Evolutionary conservation across 176 grass and related monocot genomes (phyloP), one percentile per base, ranked within the genome.

Genomic region (Oryza australiensis): DNA sequence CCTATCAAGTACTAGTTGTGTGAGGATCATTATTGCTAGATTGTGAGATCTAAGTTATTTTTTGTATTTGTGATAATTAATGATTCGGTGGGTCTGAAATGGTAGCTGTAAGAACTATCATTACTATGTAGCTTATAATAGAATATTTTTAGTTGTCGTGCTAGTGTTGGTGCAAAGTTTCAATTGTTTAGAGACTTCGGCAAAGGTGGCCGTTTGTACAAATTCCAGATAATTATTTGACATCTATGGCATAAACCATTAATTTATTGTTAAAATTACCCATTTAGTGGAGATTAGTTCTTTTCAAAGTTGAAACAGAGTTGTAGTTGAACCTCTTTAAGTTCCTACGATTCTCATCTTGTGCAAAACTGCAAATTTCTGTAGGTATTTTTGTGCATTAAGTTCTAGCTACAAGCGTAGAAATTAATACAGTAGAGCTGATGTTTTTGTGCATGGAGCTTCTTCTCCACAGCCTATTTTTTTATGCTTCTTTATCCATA

Each of bases 401-500:
- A 28, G 24, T 72, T 46, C 41, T 72, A 43, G n/a, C 41, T n/a
- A 20, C 33, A 70, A 43, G 15, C 29, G 14, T 9, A 64, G 62
- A 20, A 55, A 11, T 48, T 34, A 12, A 12, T 26, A 51, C 46
- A 2, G 34, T 87, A 22, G 24, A 59, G 45, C 53, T 49, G 38
- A 69, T 0, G 3, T 4, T 76, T 75, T 69, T 5, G 22, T 72
- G 26, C 73, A 53, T 65, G 41, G 23, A 45, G 26, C 13, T 48
- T 64, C 26, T 64, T 73, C 20, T 60, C 27, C 3, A 12, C 26
- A 24, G 0, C 20, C 5, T 30, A 75, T 70, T n/a, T 86, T 1
- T 29, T 43, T 64, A 64, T 82, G 14, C 4, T 85, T 73, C 1
- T 37, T 78, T 77, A 68, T 45, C 60, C 32, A 9, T 53, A n/a